These are phyloP conservation scores for Astrothelium macrocarpum DNA, from an alignment of 495 filamentous ascomycete species.

Conservation along the genomic window DNA sequence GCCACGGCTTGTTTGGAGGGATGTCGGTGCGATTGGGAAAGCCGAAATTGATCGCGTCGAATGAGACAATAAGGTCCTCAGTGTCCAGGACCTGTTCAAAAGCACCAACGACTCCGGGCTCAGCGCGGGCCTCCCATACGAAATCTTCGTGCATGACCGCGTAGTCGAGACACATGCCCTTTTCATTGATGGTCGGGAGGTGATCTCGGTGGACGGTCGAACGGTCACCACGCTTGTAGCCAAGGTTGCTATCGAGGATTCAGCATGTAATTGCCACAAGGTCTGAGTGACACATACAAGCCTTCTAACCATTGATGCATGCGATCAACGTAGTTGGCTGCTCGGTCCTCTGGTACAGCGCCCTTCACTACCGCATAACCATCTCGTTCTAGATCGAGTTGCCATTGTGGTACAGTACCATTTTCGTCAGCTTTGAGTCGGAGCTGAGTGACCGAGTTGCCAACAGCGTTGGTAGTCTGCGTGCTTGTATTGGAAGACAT, in stretches of 20 bases:
- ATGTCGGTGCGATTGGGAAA: constrained; percentile 34
- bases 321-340: constrained; percentile 30
- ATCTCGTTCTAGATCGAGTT: constrained; percentile 31
- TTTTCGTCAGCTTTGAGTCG: neutral
- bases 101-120: constrained; percentile 34
- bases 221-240: constrained; percentile 30
- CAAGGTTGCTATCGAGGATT: constrained; percentile 26
- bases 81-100: constrained; percentile 37
- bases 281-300: constrained; percentile 20
- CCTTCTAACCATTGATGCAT: constrained; percentile 34
- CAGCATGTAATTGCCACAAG: neutral
- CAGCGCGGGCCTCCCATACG: constrained; percentile 35
- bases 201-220: constrained; percentile 30
- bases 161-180: constrained; percentile 35
- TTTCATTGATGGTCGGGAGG: constrained; percentile 38
- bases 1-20: constrained; percentile 38
- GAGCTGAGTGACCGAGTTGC: neutral
- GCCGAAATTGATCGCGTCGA: constrained; percentile 37
- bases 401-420: constrained; percentile 10
- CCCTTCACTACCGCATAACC: constrained; percentile 40
- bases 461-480: neutral
- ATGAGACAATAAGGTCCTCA: constrained; percentile 38
- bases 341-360: constrained; percentile 35
- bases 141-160: constrained; percentile 37
- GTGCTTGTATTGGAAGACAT: neutral